These are phyloP conservation scores for Russula sp. DNA, from an alignment of 768 basidiomycete genomes.

Conservation along the genomic window DNA sequence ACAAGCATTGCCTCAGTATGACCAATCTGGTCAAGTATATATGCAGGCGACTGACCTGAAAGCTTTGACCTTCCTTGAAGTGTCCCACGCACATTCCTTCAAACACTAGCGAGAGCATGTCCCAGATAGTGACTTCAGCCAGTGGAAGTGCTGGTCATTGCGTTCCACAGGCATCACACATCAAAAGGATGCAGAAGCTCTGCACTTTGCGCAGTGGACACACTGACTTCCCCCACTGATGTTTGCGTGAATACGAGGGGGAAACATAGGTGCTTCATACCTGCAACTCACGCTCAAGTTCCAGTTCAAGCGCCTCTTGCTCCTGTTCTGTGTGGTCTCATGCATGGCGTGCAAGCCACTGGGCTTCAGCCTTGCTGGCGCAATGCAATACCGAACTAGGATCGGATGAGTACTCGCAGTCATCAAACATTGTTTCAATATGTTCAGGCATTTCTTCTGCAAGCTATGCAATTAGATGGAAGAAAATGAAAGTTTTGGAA, in stretches of 20 bases:
- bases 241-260: background rate
- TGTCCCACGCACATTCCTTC: conserved; percentile 7
- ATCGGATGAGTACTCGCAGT: conserved; percentile 13
- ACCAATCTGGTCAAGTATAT: background rate
- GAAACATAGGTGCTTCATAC: conserved; percentile 34
- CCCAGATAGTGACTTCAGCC: conserved; percentile 20
- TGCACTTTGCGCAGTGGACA: conserved; percentile 22
- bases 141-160: conserved; percentile 12
- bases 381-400: conserved; percentile 6
- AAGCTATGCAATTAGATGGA: background rate
- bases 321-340: conserved; percentile 42
- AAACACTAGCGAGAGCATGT: conserved; percentile 14
- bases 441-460: conserved; percentile 26
- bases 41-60: conserved; percentile 7
- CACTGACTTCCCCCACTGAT: background rate
- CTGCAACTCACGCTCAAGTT: conserved; percentile 67
- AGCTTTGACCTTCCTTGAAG: conserved; percentile 18
- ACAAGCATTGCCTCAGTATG: background rate
- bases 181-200: conserved; percentile 15
- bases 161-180: conserved; percentile 11
- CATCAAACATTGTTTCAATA: conserved; percentile 28
- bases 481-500: background rate
- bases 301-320: conserved; percentile 42
- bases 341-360: conserved; percentile 54
- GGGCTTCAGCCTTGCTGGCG: conserved; percentile 37